Evolutionary conservation across 345 rosid genomes (phyloP).

Genomic region (Bretschneidera sinensis): DNA sequence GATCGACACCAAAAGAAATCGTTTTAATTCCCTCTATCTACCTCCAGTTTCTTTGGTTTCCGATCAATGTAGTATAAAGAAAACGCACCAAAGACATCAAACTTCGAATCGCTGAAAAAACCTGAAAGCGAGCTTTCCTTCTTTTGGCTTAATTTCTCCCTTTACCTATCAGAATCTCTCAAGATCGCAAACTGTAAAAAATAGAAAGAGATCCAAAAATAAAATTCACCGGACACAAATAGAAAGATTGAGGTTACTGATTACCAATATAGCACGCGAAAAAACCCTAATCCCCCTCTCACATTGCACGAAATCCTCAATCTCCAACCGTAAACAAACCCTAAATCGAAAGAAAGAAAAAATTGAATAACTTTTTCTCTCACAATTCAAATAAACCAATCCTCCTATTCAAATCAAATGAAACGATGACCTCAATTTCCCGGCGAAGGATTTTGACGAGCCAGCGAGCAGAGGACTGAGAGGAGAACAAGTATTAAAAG

Average conservation of each 20-base stretch:
- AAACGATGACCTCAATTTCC: constrained; percentile 10
- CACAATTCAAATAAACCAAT: background rate
- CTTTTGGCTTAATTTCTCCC: background rate
- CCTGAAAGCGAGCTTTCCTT: background rate
- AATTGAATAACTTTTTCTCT: no score
- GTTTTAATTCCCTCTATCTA: background rate
- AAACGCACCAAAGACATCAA: no score
- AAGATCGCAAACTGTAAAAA: constrained; percentile 29
- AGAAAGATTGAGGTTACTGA: background rate
- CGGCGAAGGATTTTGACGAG: background rate
- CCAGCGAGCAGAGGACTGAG: constrained; percentile 8
- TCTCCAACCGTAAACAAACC: background rate
- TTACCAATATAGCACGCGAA: background rate
- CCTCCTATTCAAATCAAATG: background rate
- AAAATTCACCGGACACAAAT: background rate
- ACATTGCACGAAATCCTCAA: constrained; percentile 4
- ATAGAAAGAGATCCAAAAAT: constrained; percentile 5
- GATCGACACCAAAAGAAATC: background rate
- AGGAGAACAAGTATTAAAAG: background rate
- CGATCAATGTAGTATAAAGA: constrained; percentile 29
- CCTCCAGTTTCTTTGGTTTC: background rate
- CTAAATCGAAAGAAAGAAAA: no score
- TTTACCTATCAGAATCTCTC: constrained; percentile 11
- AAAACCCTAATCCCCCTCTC: constrained; percentile 7
- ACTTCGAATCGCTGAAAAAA: background rate